Percentiles rank a stretch among this genome's conserved stretches.
Conservation (phyloP, 768 basidiomycete genomes). For the Macrocybe gigantea region DNA sequence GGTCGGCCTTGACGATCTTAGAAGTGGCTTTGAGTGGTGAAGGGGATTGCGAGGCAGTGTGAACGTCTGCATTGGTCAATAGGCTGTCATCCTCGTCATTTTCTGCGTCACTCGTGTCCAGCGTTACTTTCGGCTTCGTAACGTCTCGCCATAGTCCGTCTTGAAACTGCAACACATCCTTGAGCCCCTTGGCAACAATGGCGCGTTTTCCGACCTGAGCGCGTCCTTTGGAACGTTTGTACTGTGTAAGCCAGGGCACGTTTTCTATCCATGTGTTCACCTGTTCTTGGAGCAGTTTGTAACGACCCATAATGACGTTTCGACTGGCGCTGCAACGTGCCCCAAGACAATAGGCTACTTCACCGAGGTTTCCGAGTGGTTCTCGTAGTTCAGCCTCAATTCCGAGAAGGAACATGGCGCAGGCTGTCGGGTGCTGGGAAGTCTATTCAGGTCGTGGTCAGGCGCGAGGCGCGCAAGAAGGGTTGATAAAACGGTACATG, state of each 20-base stretch:
- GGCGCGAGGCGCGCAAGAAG: conserved; percentile 32
- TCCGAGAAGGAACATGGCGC: conserved; percentile 63
- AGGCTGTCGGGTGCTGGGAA: conserved; percentile 47
- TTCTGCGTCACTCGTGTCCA: conserved; percentile 30
- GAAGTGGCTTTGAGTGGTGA: no score
- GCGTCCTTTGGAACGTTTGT: conserved; percentile 42
- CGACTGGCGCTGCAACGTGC: conserved; percentile 43
- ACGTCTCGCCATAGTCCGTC: conserved; percentile 49
- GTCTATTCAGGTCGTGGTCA: conserved; percentile 28
- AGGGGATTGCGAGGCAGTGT: neutral
- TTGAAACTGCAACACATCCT: conserved; percentile 65
- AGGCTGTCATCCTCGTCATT: no score
- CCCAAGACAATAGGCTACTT: conserved; percentile 55
- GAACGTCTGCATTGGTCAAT: no score
- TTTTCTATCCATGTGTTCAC: conserved; percentile 53
- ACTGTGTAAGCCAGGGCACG: conserved; percentile 72
- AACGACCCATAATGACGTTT: conserved; percentile 59
- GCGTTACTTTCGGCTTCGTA: conserved; percentile 25
- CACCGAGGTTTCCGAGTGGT: conserved; percentile 45
- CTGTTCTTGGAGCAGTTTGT: conserved; percentile 58
- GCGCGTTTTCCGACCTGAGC: conserved; percentile 59
- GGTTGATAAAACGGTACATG: conserved; percentile 40
- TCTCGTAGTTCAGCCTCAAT: conserved; percentile 61
- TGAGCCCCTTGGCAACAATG: conserved; percentile 60
- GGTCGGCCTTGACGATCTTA: no score